Conservation (phyloP, 495 filamentous ascomycete genomes). For the Aspergillus homomorphus region DNA sequence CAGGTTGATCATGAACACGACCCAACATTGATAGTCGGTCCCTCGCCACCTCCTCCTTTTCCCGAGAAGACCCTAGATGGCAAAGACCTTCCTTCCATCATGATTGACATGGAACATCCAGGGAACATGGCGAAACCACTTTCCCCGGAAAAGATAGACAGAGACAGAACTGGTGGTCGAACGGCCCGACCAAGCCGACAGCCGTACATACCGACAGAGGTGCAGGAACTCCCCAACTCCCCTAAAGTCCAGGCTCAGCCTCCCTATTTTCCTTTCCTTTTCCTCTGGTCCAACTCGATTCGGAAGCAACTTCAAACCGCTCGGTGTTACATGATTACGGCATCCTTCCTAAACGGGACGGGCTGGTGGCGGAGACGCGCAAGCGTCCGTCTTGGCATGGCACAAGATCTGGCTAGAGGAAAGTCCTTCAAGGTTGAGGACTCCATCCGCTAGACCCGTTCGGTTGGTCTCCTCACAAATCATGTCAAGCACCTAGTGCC, state of each 20-base stretch:
- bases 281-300: constrained; percentile 4
- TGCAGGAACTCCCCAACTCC: not conserved
- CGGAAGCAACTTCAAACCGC: constrained; percentile 10
- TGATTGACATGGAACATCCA: not conserved
- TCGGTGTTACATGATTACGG: constrained; percentile 25
- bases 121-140: not conserved
- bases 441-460: constrained; percentile 27
- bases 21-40: not conserved
- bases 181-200: not conserved
- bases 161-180: not conserved
- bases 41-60: not conserved
- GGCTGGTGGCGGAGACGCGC: constrained; percentile 41
- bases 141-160: not conserved
- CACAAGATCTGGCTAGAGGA: constrained; percentile 38
- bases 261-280: not conserved
- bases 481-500: constrained; percentile 14
- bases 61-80: not conserved
- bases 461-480: constrained; percentile 1
- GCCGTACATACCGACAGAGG: not conserved
- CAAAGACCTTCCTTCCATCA: not conserved
- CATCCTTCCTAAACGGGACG: constrained; percentile 20
- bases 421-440: constrained; percentile 4
- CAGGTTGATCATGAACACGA: not conserved
- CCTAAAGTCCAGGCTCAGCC: not conserved
- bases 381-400: constrained; percentile 46